Percentiles rank a stretch among this genome's conserved stretches.
Conservation (phyloP, 192 early-diverging fungal species). For the Gryganskiella cystojenkinii region DNA sequence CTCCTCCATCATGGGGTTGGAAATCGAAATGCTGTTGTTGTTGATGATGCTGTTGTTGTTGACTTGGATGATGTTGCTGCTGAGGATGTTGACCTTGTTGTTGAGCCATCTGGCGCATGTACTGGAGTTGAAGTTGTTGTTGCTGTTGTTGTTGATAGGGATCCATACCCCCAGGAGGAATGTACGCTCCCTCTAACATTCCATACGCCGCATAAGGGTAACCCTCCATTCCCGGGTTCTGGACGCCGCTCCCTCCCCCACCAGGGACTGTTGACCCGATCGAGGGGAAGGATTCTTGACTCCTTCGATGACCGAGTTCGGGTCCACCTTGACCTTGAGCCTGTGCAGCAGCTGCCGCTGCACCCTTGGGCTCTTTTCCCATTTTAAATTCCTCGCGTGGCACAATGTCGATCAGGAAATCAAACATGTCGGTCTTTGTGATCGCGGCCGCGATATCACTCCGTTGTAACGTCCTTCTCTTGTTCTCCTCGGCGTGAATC, state of each 20-base stretch:
- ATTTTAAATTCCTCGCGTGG: conserved; percentile 80
- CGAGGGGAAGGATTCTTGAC: conserved; percentile 37
- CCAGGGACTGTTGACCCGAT: conserved; percentile 6
- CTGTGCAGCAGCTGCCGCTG: neutral
- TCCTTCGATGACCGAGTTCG: conserved; percentile 21
- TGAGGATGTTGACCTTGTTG: conserved; percentile 15
- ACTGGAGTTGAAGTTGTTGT: conserved; percentile 37
- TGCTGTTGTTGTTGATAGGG: conserved; percentile 43
- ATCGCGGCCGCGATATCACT: conserved; percentile 91
- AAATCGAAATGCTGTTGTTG: conserved; percentile 14
- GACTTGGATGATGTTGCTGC: neutral
- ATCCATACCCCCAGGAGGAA: conserved; percentile 19
- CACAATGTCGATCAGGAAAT: conserved; percentile 98
- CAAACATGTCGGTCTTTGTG: conserved; percentile 93
- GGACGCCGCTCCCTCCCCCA: too few species aligned
- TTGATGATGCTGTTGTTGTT: conserved; percentile 20
- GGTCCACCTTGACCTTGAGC: too few species aligned
- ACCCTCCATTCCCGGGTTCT: conserved; percentile 28
- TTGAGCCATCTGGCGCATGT: conserved; percentile 41
- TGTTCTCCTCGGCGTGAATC: conserved; percentile 97
- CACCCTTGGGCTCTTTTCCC: conserved; percentile 23
- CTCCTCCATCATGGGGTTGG: neutral
- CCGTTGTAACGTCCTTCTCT: conserved; percentile 93
- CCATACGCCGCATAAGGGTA: conserved; percentile 43
- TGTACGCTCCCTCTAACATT: conserved; percentile 20